These are phyloP conservation scores for Lentinula aciculospora DNA, from an alignment of 768 basidiomycete species.

Conservation along the genomic window DNA sequence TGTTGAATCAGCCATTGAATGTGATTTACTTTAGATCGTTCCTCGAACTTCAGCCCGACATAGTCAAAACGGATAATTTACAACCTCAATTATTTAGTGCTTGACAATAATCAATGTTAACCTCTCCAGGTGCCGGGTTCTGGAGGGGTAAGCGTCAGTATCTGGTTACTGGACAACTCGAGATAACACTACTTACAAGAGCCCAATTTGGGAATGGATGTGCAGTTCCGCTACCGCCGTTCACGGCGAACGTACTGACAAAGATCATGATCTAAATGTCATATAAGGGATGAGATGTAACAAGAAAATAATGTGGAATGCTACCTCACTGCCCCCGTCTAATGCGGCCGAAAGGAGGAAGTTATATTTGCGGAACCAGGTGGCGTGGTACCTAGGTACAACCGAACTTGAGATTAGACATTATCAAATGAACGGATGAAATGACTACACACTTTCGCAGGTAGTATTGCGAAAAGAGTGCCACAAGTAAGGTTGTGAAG, in stretches of 20 bases:
- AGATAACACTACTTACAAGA: constrained; percentile 2
- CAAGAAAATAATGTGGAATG: background rate
- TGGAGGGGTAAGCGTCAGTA: background rate
- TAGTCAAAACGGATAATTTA: no score
- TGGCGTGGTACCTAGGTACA: constrained; percentile 17
- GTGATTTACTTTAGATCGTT: no score
- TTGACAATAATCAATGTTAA: constrained; percentile 7
- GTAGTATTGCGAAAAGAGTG: constrained; percentile 32
- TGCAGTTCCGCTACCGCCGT: constrained; percentile 10
- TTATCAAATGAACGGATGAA: background rate
- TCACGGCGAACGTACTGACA: constrained; percentile 12
- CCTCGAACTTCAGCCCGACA: no score
- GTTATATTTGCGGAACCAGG: constrained; percentile 32
- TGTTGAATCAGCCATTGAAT: constrained; percentile 13
- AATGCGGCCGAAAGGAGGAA: constrained; percentile 14
- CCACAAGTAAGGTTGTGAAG: constrained; percentile 14
- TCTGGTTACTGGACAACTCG: background rate
- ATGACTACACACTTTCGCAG: constrained; percentile 19
- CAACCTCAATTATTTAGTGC: background rate
- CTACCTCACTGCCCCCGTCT: constrained; percentile 9
- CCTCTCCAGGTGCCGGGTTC: background rate
- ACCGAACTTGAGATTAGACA: no score
- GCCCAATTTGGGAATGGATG: constrained; percentile 11
- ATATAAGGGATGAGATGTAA: background rate
- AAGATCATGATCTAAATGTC: constrained; percentile 9